Percentiles rank a stretch among this genome's conserved stretches.
These are phyloP conservation scores for Aureobasidium sp. DNA, from an alignment of 2,329 filamentous ascomycete genomes.

Conservation along the genomic window DNA sequence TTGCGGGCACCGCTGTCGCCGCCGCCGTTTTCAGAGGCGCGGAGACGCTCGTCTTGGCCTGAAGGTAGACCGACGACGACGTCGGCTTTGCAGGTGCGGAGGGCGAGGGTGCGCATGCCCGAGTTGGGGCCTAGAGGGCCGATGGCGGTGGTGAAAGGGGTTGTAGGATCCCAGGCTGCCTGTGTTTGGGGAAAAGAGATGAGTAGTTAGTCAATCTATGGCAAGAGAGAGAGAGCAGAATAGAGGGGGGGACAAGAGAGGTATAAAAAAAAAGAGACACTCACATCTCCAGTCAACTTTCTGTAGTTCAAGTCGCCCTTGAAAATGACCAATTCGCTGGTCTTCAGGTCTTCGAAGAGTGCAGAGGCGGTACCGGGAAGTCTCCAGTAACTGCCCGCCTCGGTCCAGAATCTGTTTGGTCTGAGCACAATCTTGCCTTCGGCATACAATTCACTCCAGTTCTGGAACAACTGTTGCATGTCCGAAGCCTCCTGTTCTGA, in stretches of 20 bases:
- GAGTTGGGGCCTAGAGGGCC: slow-evolving; percentile 77
- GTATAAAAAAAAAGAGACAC: slow-evolving; percentile 25
- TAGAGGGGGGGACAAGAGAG: too few relatives aligned
- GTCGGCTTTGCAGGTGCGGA: slow-evolving; percentile 94
- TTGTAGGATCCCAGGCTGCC: slow-evolving; percentile 78
- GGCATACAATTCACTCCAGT: slow-evolving; percentile 71
- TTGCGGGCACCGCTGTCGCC: slow-evolving; percentile 62
- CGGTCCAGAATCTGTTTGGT: slow-evolving; percentile 87
- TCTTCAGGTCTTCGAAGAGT: slow-evolving; percentile 68
- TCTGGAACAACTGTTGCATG: slow-evolving; percentile 67
- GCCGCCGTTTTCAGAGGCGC: slow-evolving; percentile 58
- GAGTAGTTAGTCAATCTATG: slow-evolving; percentile 26
- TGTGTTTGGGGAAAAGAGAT: not conserved
- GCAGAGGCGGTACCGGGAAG: slow-evolving; percentile 60
- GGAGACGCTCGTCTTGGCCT: slow-evolving; percentile 76
- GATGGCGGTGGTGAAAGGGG: slow-evolving; percentile 74
- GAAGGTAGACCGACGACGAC: slow-evolving; percentile 80
- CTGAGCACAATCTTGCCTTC: slow-evolving; percentile 78
- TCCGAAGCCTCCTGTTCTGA: slow-evolving; percentile 58
- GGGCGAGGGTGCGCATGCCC: slow-evolving; percentile 73
- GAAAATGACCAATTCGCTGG: slow-evolving; percentile 83
- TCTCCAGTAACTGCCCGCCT: slow-evolving; percentile 80
- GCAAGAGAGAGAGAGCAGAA: too few relatives aligned
- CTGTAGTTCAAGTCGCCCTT: slow-evolving; percentile 97
- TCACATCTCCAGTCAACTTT: slow-evolving; percentile 81